These are phyloP conservation scores for Clohesyomyces aquaticus DNA, from an alignment of 495 filamentous ascomycete species.

Conservation along the genomic window DNA sequence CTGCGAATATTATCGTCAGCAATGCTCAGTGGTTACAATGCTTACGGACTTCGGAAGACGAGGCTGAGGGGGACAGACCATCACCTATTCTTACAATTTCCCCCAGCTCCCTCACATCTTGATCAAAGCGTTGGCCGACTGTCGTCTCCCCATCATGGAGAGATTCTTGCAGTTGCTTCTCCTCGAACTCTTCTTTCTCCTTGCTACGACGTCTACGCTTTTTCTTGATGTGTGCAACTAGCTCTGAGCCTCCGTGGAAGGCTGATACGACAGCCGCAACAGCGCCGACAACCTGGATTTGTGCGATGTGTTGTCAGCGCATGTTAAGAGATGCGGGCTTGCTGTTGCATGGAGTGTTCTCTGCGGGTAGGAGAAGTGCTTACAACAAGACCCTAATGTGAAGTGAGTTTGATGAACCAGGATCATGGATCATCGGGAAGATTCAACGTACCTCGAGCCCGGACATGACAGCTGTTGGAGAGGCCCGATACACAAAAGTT, in stretches of 20 bases:
- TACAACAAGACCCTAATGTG: conserved; percentile 22
- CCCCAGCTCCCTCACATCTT: conserved; percentile 33
- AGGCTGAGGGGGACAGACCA: conserved; percentile 38
- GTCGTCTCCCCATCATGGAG: conserved; percentile 33
- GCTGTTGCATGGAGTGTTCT: background rate
- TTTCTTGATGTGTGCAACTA: conserved; percentile 48
- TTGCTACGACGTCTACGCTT: conserved; percentile 43
- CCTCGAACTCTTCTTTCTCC: conserved; percentile 40
- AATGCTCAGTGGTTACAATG: background rate
- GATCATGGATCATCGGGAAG: background rate
- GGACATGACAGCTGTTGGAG: conserved; percentile 21
- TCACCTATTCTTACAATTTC: conserved; percentile 45
- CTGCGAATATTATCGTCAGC: conserved; percentile 25
- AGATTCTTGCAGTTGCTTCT: conserved; percentile 39
- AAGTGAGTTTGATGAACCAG: conserved; percentile 3
- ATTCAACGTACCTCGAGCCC: conserved; percentile 38
- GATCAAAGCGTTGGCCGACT: conserved; percentile 25
- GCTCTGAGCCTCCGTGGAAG: conserved; percentile 50
- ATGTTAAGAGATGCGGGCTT: background rate
- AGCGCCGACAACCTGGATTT: conserved; percentile 47
- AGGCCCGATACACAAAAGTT: background rate
- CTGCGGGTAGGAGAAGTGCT: background rate
- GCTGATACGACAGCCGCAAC: conserved; percentile 53
- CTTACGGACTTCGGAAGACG: conserved; percentile 21
- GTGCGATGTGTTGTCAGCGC: conserved; percentile 6